These are phyloP conservation scores for Gloeostereum incarnatum DNA, from an alignment of 768 basidiomycete genomes.

Conservation along the genomic window DNA sequence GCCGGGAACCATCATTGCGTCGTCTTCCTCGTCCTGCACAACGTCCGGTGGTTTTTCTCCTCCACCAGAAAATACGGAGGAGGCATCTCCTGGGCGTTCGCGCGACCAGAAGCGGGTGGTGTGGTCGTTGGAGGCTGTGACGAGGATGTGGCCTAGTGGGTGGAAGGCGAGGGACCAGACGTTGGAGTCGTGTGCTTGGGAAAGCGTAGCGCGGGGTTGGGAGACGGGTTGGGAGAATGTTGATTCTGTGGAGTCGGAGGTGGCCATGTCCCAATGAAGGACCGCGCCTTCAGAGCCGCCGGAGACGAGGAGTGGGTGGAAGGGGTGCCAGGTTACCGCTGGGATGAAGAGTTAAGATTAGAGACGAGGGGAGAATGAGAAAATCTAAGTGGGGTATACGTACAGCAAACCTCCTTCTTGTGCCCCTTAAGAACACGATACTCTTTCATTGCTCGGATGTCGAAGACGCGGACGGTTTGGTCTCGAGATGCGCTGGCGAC, in stretches of 20 bases:
- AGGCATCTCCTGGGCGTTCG: conserved; percentile 76
- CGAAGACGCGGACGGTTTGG: conserved; percentile 91
- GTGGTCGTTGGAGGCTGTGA: conserved; percentile 93
- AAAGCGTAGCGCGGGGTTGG: conserved; percentile 72
- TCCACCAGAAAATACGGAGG: conserved; percentile 69
- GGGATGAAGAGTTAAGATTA: conserved; percentile 1
- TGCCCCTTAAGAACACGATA: conserved; percentile 88
- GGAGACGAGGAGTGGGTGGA: conserved; percentile 85
- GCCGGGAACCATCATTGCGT: conserved; percentile 67
- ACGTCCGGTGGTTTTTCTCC: conserved; percentile 80
- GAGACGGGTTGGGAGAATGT: conserved; percentile 26
- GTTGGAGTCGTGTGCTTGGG: conserved; percentile 97
- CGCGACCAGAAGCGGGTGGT: conserved; percentile 99
- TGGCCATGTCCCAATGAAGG: conserved; percentile 80
- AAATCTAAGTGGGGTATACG: conserved; percentile 25
- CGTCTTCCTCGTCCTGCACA: conserved; percentile 64
- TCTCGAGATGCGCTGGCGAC: conserved; percentile 94
- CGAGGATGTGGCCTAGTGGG: conserved; percentile 91
- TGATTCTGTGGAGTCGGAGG: neutral
- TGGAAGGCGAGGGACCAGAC: conserved; percentile 96
- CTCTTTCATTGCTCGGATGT: conserved; percentile 98
- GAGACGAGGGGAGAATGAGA: neutral
- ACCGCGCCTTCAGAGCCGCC: conserved; percentile 94
- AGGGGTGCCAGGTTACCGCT: conserved; percentile 96
- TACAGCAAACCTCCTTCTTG: conserved; percentile 97